Conservation (phyloP, 495 filamentous ascomycete genomes). For the Podospora sp. region DNA sequence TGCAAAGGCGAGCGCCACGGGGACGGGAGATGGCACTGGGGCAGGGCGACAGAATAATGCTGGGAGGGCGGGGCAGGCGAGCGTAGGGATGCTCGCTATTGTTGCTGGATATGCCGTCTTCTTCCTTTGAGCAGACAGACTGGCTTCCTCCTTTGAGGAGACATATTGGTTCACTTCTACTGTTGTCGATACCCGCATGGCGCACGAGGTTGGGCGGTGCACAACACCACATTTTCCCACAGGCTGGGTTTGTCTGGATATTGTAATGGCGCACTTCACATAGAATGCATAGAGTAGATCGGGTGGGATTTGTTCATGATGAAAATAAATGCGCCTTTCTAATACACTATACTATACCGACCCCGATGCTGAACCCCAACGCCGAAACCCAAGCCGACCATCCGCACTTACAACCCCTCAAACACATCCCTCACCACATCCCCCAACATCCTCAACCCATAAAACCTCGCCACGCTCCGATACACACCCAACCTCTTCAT, state of each 20-base stretch:
- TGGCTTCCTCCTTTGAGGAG: conserved; percentile 11
- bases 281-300: background rate
- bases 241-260: background rate
- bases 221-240: background rate
- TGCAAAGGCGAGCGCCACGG: conserved; percentile 10
- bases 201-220: background rate
- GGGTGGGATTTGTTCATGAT: background rate
- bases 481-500: conserved; percentile 67
- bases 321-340: background rate
- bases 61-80: background rate
- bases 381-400: background rate
- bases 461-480: conserved; percentile 72
- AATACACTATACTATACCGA: background rate
- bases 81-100: conserved; percentile 17
- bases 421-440: conserved; percentile 68
- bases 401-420: conserved; percentile 36
- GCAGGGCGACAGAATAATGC: background rate
- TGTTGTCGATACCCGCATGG: background rate
- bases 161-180: background rate
- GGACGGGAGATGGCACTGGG: background rate
- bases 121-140: conserved; percentile 4
- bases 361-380: background rate
- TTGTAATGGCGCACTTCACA: background rate
- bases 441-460: conserved; percentile 78
- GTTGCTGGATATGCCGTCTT: conserved; percentile 20